Conservation (phyloP, 768 basidiomycete genomes). For the Auricularia auricula-judae region DNA sequence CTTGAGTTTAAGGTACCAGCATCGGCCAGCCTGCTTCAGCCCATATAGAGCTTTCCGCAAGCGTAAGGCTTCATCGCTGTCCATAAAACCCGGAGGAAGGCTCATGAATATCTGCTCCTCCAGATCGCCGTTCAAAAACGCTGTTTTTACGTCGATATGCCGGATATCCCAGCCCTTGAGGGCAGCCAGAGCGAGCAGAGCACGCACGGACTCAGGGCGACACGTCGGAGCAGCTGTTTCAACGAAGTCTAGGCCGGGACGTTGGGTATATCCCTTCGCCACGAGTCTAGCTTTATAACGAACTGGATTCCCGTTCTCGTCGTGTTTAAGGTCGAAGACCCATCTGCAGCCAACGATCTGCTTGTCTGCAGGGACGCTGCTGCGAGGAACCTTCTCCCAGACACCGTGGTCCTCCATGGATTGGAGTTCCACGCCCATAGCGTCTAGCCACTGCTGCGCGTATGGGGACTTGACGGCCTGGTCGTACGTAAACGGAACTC, state of each 20-base stretch:
- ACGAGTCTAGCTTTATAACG: conserved; percentile 5
- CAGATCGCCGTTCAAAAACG: conserved; percentile 3
- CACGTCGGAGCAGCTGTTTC: no score
- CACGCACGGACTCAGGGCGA: conserved; percentile 1
- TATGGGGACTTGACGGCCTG: no score
- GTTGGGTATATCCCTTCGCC: conserved; percentile 8
- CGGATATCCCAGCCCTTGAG: not conserved
- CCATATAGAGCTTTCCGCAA: no score
- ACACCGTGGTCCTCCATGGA: conserved; percentile 5
- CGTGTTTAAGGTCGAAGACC: not conserved
- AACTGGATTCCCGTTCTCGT: not conserved
- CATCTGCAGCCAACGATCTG: no score
- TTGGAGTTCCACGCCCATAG: not conserved
- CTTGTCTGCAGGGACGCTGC: no score
- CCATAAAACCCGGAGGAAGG: not conserved
- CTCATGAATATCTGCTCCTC: conserved; percentile 4
- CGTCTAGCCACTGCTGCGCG: no score
- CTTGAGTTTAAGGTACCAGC: no score
- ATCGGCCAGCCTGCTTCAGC: no score
- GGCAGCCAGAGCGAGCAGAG: not conserved
- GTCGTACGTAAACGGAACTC: no score
- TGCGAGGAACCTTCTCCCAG: not conserved
- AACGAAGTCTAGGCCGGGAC: conserved; percentile 4
- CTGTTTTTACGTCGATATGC: conserved; percentile 6
- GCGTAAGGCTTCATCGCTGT: no score